phyloP scores from a whole-genome alignment of 345 rosid species.

The Eucalyptus globulus region DNA sequence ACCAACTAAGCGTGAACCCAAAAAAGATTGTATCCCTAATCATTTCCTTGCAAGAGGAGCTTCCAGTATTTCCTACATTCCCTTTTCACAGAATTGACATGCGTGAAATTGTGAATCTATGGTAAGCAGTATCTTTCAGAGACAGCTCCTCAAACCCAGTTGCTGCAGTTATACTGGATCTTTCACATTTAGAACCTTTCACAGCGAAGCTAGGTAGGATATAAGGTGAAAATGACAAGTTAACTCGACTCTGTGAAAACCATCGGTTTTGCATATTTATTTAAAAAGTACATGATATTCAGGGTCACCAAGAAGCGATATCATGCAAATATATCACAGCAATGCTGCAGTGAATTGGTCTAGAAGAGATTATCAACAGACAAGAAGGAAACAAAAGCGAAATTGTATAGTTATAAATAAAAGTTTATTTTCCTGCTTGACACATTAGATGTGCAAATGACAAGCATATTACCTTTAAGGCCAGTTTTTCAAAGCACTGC shows the following conservation, averaged over 20 bases:
- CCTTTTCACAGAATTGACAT: background rate
- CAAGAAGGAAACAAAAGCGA: background rate
- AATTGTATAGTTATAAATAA: background rate
- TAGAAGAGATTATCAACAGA: background rate
- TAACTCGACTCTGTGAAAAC: background rate
- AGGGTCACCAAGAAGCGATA: background rate
- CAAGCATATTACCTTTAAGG: conserved; percentile 46
- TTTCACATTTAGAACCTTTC: background rate
- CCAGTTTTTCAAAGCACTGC: conserved; percentile 84
- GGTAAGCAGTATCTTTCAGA: background rate
- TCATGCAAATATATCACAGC: background rate
- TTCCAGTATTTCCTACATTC: background rate
- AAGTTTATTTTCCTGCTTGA: background rate
- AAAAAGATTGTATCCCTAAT: background rate
- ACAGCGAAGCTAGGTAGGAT: background rate
- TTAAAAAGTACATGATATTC: background rate
- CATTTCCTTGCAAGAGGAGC: background rate
- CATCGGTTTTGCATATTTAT: background rate
- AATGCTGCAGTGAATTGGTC: background rate
- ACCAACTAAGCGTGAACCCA: background rate
- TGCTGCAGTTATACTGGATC: background rate
- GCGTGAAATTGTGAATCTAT: background rate
- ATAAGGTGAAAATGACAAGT: background rate
- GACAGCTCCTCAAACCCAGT: background rate
- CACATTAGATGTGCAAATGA: background rate